Base-by-base conservation (phyloP, 352 stramenopile species). In the Peronospora farinosa region DNA sequence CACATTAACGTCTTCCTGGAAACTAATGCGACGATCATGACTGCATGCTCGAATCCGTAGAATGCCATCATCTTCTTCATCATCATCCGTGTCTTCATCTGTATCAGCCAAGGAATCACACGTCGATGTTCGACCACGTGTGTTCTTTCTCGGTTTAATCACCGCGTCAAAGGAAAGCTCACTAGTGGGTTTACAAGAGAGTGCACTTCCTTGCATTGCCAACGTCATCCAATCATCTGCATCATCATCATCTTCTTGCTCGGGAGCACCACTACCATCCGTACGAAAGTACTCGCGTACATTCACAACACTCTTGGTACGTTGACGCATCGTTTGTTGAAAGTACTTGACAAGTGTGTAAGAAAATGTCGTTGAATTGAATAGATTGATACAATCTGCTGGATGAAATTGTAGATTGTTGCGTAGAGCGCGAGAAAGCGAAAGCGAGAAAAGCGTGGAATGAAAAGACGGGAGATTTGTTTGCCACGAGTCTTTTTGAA, bases 1-100 rank as follows among this genome's bases (percentile, higher is more conserved):
- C 31, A 91, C 63, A 41, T 86, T 69, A 8, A 88, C 69, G 45
- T 85, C 79, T 28, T 72, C 69, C 40, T 84, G 64, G 45, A 91
- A 91, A 61, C 76, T 88, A 55, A 91, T 90, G 54, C 78, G 76
- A 19, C 78, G 75, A 52, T 73, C 65, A 56, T 88, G 76, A 28
- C 67, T 84, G 57, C 76, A 90, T 42, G 74, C 75, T 33, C 78
- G 74, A 25, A 74, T 51, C 40, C 76, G 74, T 19, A 71, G 45
- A 32, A 77, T 66, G 37, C 63, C 63, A 31, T 83, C 71, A 35
- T 78, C 69, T 4, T 85, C 74, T 15, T 81, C 72, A n/a, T 73
- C 63, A 16, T 73, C 63, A n/a, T 81, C 72, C n/a, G 80, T 72
- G 32, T 78, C 67, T 19, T 84, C 73, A 45, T 84, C 70, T 11